Evolutionary conservation across 2,329 filamentous ascomycete species (phyloP).

Genomic region (Venturia oleaginea): DNA sequence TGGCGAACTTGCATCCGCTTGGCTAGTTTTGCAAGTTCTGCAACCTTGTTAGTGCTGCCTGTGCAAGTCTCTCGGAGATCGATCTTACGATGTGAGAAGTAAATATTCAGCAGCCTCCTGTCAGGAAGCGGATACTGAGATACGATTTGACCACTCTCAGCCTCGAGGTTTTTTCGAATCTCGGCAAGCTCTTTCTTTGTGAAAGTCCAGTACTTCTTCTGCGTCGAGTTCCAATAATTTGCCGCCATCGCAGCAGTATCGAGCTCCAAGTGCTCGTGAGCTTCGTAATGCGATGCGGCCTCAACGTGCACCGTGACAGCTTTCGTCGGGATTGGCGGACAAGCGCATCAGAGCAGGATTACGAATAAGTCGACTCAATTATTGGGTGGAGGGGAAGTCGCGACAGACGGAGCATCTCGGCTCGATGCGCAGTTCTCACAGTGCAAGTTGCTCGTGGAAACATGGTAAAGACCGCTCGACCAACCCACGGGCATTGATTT

Average conservation of each 20-base stretch:
- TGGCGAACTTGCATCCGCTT: slow-evolving; percentile 80
- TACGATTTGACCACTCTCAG: slow-evolving; percentile 54
- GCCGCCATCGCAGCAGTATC: slow-evolving; percentile 60
- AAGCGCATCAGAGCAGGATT: not conserved
- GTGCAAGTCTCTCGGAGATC: not conserved
- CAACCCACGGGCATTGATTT: not conserved
- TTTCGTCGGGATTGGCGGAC: not conserved
- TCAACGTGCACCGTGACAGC: not conserved
- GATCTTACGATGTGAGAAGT: slow-evolving; percentile 74
- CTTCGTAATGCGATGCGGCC: not conserved
- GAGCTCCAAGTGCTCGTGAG: not conserved
- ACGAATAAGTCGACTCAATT: not conserved
- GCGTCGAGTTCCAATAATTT: slow-evolving; percentile 94
- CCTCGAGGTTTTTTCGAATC: slow-evolving; percentile 66
- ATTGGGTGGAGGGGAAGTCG: too few species aligned
- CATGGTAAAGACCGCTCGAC: not conserved
- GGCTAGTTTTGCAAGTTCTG: slow-evolving; percentile 73
- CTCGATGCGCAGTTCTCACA: too few species aligned
- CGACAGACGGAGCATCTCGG: not conserved
- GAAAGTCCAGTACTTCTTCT: slow-evolving; percentile 85
- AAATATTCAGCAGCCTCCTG: slow-evolving; percentile 74
- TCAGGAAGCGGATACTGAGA: slow-evolving; percentile 77
- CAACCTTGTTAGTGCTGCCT: slow-evolving; percentile 11
- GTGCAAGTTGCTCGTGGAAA: not conserved
- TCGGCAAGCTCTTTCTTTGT: slow-evolving; percentile 69